Conservation (phyloP, 306 rosid species). For the Pterocarpus santalinus region DNA sequence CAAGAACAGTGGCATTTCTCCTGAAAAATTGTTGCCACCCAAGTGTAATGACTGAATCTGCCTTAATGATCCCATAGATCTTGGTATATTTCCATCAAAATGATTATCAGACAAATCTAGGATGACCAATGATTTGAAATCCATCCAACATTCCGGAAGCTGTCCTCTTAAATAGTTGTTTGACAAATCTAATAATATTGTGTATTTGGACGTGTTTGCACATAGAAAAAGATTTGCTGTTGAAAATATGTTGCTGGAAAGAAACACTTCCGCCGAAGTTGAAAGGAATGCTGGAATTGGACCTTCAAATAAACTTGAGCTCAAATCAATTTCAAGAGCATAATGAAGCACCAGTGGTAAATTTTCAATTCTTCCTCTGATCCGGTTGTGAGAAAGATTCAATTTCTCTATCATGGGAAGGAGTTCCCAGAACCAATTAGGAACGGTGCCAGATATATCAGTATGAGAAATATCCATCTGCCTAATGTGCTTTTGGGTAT, state of each 20-base stretch:
- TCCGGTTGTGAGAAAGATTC: conserved; percentile 10
- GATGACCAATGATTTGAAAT: not conserved
- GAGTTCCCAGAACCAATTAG: conserved; percentile 34
- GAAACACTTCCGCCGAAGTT: not conserved
- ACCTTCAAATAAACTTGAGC: not conserved
- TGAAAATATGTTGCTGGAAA: not conserved
- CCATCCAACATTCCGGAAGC: not conserved
- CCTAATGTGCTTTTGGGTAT: not conserved
- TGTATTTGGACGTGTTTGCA: not conserved
- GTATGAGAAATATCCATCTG: not conserved
- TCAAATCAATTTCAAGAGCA: not conserved
- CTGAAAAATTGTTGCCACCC: not conserved
- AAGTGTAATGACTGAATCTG: not conserved
- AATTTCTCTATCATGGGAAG: not conserved
- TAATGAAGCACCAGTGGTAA: not conserved
- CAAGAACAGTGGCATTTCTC: not conserved
- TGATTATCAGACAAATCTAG: not conserved
- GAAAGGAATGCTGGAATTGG: not conserved
- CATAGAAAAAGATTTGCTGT: not conserved
- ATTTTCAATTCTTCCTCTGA: not conserved
- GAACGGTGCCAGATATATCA: conserved; percentile 14
- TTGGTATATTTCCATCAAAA: conserved; percentile 9
- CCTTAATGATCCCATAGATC: not conserved
- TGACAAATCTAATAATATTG: not conserved
- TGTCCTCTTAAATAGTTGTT: not conserved